Percentiles rank a stretch among this genome's conserved stretches.
These are phyloP conservation scores for Pseudophaeomoniella oleicola DNA, from an alignment of 2,329 filamentous ascomycete genomes.

Conservation along the genomic window DNA sequence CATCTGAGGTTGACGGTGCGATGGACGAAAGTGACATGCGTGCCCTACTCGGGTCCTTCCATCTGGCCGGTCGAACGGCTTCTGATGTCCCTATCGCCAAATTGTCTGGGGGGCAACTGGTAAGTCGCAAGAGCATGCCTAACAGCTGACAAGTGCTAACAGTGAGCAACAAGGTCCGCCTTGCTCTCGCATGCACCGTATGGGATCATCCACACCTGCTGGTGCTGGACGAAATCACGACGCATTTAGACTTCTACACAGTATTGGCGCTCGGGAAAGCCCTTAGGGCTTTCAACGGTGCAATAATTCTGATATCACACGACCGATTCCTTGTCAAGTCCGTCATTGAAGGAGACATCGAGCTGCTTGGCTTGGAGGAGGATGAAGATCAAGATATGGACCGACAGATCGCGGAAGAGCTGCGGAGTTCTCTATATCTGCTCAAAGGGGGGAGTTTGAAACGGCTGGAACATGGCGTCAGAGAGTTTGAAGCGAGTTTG, in stretches of 20 bases:
- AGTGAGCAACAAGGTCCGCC: too few species aligned
- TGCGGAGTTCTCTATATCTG: constrained; percentile 45
- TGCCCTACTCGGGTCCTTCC: constrained; percentile 51
- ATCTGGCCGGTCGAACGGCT: constrained; percentile 53
- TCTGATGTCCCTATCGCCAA: constrained; percentile 60
- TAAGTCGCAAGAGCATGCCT: too few species aligned
- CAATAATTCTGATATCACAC: constrained; percentile 64
- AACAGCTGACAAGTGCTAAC: too few species aligned
- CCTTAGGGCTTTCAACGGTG: constrained; percentile 55
- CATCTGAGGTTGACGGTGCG: constrained; percentile 34
- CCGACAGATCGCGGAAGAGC: too few species aligned
- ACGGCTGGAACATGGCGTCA: constrained; percentile 47
- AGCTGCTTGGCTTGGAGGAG: constrained; percentile 24
- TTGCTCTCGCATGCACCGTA: constrained; percentile 54
- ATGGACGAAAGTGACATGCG: constrained; percentile 55
- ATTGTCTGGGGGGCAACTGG: constrained; percentile 67
- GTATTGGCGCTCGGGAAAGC: constrained; percentile 57
- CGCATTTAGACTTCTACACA: constrained; percentile 72
- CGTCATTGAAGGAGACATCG: constrained; percentile 49
- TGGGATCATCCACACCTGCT: constrained; percentile 51
- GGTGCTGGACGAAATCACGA: constrained; percentile 68
- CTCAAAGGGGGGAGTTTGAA: constrained; percentile 41
- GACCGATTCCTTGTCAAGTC: constrained; percentile 69
- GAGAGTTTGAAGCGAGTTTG: constrained; percentile 49
- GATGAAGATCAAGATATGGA: constrained; percentile 23